These are phyloP conservation scores for Phytophthora quininea DNA, from an alignment of 352 stramenopile genomes.

Conservation along the genomic window DNA sequence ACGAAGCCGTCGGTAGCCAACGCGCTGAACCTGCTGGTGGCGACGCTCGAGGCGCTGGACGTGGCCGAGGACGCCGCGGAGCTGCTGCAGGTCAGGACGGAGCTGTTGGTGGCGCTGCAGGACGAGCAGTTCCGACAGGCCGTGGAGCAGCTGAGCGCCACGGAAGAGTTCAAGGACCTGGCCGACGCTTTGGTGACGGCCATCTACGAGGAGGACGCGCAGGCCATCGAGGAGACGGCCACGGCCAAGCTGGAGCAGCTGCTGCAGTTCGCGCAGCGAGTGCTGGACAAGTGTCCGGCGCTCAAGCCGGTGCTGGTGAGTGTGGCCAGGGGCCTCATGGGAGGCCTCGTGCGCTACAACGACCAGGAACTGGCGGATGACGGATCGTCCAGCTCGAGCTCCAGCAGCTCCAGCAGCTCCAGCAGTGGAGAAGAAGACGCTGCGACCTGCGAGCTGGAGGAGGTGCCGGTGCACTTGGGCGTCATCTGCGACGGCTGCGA, in stretches of 20 bases:
- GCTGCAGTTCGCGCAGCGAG: slow-evolving; percentile 45
- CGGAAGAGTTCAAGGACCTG: slow-evolving; percentile 47
- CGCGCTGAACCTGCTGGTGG: slow-evolving; percentile 45
- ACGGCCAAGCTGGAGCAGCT: slow-evolving; percentile 41
- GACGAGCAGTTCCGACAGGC: slow-evolving; percentile 37
- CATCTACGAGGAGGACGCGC: slow-evolving; percentile 39
- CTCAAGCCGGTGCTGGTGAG: slow-evolving; percentile 52
- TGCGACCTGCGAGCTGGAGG: slow-evolving; percentile 15
- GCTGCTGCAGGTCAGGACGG: slow-evolving; percentile 46
- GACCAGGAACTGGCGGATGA: slow-evolving; percentile 34
- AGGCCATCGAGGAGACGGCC: slow-evolving; percentile 39
- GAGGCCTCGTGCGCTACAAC: slow-evolving; percentile 43
- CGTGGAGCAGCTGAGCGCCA: slow-evolving; percentile 40
- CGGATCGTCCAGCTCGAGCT: slow-evolving; percentile 33
- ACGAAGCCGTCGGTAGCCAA: slow-evolving; percentile 43
- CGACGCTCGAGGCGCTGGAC: slow-evolving; percentile 49
- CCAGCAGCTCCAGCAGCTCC: slow-evolving; percentile 22
- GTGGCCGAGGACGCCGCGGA: slow-evolving; percentile 46
- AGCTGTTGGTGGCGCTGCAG: slow-evolving; percentile 49
- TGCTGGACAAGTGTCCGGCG: slow-evolving; percentile 45
- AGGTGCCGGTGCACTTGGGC: slow-evolving; percentile 38
- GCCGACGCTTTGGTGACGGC: slow-evolving; percentile 33
- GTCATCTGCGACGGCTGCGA: slow-evolving; percentile 66
- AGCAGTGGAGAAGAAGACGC: slow-evolving; percentile 15
- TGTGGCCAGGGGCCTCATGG: slow-evolving; percentile 48